Base-by-base conservation (phyloP, 2,329 filamentous ascomycete genomes). In the Talaromyces piceae region DNA sequence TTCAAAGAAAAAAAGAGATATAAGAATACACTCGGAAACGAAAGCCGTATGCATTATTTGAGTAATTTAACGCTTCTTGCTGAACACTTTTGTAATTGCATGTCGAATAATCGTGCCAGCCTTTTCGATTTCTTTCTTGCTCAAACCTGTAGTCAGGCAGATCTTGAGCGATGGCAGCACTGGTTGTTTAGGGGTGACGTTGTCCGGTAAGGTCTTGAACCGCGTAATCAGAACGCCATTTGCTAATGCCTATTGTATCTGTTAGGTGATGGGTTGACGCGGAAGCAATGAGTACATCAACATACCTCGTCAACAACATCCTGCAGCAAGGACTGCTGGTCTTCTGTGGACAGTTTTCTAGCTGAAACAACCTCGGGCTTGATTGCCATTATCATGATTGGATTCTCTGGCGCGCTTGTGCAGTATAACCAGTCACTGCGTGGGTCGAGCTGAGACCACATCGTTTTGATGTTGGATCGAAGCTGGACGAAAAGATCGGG, bases 221-320 rank as follows among this genome's bases (percentile, higher is more conserved):
- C 90, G 81, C 1, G 89, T 93, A 62, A 98, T 87, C 53, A 98
- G 77, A 43, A 98, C 88, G 20, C 88, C 87, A 61, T 97, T 97
- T 54, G 84, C 79, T 50, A 97, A 80, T 51, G 83, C 78, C 90
- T 95, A 47, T 47, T 45, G 3, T 30, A 6, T 11, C 23, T 33
- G 37, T 56, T 22, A 50, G 57, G n/a, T n/a, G n/a, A n/a, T 51
- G 56, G 57, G 27, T 23, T 6, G 39, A 27, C 22, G 7, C 45
- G 25, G 12, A 31, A 47, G 48, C 39, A 54, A 50, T 9, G 11
- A 28, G 18, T 13, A 27, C 7, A 26, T 13, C 30, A 27, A 68
- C 80, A 62, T 77, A 94, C 91, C 85, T 98, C 93, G 54, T 98
- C 94, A n/a, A 95, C 89, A 57, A 88, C 85, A 61, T 98, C 93